These are phyloP conservation scores for Fusarium xylarioides DNA, from an alignment of 2,329 filamentous ascomycete genomes.

Conservation along the genomic window DNA sequence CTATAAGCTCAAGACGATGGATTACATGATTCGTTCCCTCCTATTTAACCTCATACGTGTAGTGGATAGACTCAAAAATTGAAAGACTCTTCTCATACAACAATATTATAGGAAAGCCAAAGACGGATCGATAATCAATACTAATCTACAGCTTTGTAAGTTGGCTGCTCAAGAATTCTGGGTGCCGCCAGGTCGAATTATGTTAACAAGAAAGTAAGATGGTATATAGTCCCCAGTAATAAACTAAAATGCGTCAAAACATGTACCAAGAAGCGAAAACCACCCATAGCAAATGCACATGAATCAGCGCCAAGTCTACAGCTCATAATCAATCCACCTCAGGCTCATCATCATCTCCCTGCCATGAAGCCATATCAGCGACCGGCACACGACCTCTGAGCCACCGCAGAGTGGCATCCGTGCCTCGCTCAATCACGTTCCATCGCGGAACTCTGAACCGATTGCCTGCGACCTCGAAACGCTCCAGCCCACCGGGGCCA, in stretches of 20 bases:
- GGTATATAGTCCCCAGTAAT: slow-evolving; percentile 27
- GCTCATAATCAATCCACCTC: slow-evolving; percentile 35
- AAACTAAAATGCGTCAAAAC: slow-evolving; percentile 19
- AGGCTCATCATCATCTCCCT: slow-evolving; percentile 53
- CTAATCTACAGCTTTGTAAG: not conserved
- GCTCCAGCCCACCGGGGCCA: slow-evolving; percentile 66
- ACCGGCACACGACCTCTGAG: slow-evolving; percentile 78
- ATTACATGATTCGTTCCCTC: not conserved
- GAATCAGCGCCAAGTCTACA: not conserved
- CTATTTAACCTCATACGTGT: no score
- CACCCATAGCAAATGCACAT: not conserved
- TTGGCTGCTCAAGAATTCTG: not conserved
- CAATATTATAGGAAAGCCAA: no score
- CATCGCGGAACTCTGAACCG: slow-evolving; percentile 87
- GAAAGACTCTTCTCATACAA: no score
- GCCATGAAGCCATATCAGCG: slow-evolving; percentile 67
- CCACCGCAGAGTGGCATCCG: slow-evolving; percentile 84
- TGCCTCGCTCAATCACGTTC: slow-evolving; percentile 85
- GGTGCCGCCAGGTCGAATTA: not conserved
- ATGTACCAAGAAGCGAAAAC: slow-evolving; percentile 26
- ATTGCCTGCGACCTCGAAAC: slow-evolving; percentile 84
- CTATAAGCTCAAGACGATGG: not conserved
- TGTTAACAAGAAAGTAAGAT: slow-evolving; percentile 14
- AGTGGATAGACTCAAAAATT: not conserved
- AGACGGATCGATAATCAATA: not conserved